Conservation (phyloP, 805 yeast species). For the Hanseniaspora meyeri region DNA sequence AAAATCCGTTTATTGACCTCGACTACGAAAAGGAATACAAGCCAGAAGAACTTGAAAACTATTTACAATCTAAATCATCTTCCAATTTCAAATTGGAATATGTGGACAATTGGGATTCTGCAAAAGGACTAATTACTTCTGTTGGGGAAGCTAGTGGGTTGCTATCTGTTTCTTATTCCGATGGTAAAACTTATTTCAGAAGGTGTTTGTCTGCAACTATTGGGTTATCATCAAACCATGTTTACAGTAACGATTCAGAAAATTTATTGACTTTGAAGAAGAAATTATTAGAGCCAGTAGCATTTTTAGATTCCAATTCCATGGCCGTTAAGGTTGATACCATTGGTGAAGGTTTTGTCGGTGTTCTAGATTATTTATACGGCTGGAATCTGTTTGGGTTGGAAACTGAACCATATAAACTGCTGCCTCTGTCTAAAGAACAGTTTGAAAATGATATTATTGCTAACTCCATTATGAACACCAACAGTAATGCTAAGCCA, state of each 20-base stretch:
- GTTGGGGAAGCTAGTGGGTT: conserved; percentile 10
- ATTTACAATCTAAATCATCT: conserved; percentile 33
- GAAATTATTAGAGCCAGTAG: conserved; percentile 48
- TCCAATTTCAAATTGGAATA: conserved; percentile 28
- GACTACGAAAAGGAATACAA: conserved; percentile 12
- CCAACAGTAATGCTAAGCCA: neutral
- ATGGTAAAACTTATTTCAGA: conserved; percentile 26
- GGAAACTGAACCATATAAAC: conserved; percentile 87
- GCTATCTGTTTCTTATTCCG: conserved; percentile 5
- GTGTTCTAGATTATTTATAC: conserved; percentile 70
- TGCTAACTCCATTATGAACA: conserved; percentile 30
- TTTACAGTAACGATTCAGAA: neutral
- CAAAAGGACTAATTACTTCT: conserved; percentile 33
- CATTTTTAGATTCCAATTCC: conserved; percentile 77
- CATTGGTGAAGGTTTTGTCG: conserved; percentile 58
- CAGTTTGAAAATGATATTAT: conserved; percentile 47
- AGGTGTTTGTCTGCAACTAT: conserved; percentile 13
- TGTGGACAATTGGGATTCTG: conserved; percentile 46
- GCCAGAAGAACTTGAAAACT: neutral
- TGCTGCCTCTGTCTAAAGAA: conserved; percentile 69
- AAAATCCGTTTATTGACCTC: conserved; percentile 7
- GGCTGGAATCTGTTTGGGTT: conserved; percentile 69
- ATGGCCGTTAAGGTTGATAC: conserved; percentile 70
- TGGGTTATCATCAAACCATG: conserved; percentile 6
- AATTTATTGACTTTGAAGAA: conserved; percentile 15